Evolutionary conservation across 2,329 filamentous ascomycete genomes (phyloP).

Genomic region (Fusarium sp.): DNA sequence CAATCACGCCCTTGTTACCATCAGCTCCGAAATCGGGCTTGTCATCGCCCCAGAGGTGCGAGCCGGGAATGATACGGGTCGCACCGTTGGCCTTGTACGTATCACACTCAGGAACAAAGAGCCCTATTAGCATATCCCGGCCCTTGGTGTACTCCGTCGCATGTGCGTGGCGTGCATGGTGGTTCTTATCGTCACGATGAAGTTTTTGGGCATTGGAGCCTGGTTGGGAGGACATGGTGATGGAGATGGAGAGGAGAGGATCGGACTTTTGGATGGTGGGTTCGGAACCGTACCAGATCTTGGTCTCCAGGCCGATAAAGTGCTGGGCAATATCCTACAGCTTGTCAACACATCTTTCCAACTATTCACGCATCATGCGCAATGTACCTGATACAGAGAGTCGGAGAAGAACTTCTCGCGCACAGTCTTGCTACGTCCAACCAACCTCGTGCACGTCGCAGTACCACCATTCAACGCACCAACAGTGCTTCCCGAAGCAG

Average conservation of each 20-base stretch:
- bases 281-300: conserved; percentile 52
- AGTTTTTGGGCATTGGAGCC: conserved; percentile 52
- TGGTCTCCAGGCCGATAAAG: conserved; percentile 55
- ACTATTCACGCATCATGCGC: too few species aligned
- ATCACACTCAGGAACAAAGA: conserved; percentile 56
- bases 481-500: conserved; percentile 38
- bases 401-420: conserved; percentile 54
- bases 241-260: conserved; percentile 56
- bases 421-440: conserved; percentile 54
- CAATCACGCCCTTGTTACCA: conserved; percentile 43
- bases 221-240: conserved; percentile 55
- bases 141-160: conserved; percentile 33
- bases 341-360: too few species aligned
- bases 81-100: conserved; percentile 55
- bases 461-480: conserved; percentile 52
- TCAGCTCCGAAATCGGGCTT: conserved; percentile 53
- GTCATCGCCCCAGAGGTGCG: conserved; percentile 58
- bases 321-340: conserved; percentile 45
- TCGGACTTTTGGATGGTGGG: conserved; percentile 52
- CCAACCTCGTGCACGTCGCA: conserved; percentile 53
- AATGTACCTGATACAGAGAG: conserved; percentile 18
- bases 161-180: conserved; percentile 53
- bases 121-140: conserved; percentile 54
- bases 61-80: conserved; percentile 55
- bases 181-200: conserved; percentile 58